These are phyloP conservation scores for Skeletonema marinoi DNA, from an alignment of 108 stramenopile species.

Conservation along the genomic window DNA sequence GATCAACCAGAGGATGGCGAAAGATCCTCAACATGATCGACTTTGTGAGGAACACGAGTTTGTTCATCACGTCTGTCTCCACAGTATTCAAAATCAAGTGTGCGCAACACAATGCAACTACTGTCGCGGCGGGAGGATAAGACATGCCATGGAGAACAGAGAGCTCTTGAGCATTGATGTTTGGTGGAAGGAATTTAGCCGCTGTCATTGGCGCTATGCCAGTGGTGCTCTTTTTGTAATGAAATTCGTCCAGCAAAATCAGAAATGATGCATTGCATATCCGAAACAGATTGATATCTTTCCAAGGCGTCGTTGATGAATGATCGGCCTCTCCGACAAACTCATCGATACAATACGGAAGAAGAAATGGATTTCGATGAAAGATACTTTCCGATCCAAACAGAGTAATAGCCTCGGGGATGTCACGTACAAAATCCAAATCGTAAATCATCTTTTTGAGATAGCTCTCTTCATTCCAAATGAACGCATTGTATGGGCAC, in stretches of 20 bases:
- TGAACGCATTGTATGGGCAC: constrained; percentile 26
- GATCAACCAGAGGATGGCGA: constrained; percentile 6
- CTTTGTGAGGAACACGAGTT: constrained; percentile 30
- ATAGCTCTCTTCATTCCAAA: constrained; percentile 39
- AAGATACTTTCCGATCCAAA: constrained; percentile 21
- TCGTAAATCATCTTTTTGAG: constrained; percentile 41
- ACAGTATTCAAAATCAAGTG: constrained; percentile 21
- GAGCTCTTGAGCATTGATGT: constrained; percentile 6
- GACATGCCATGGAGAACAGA: background rate
- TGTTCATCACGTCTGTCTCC: constrained; percentile 12
- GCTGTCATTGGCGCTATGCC: background rate
- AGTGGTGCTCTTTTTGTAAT: constrained; percentile 1
- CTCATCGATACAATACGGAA: constrained; percentile 23
- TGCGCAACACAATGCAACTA: constrained; percentile 28
- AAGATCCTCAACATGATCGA: constrained; percentile 23
- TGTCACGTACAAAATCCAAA: constrained; percentile 38
- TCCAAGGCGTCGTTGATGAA: constrained; percentile 14
- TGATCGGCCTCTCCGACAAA: background rate
- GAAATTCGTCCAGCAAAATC: constrained; percentile 27
- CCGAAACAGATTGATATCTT: constrained; percentile 23
- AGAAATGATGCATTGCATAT: constrained; percentile 18
- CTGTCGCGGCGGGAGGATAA: constrained; percentile 24
- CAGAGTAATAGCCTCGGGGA: constrained; percentile 21
- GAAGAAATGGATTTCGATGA: constrained; percentile 41
- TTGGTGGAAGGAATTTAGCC: constrained; percentile 18